Conservation (phyloP, 805 yeast genomes). For the Kazachstania africana region DNA sequence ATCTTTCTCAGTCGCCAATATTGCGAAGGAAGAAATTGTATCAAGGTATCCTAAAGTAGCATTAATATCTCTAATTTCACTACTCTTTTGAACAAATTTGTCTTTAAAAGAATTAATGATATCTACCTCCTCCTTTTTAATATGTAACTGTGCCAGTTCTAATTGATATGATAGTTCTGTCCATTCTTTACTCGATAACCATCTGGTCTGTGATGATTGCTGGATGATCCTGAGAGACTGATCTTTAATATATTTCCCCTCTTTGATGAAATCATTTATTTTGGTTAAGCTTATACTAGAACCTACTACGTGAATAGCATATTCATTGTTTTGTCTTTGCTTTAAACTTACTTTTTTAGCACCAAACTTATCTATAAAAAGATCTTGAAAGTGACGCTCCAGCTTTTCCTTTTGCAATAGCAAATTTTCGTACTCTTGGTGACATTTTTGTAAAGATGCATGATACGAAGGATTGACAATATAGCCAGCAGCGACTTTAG, state of each 20-base stretch:
- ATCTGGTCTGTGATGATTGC: constrained; percentile 33
- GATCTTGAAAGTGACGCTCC: constrained; percentile 22
- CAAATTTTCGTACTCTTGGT: constrained; percentile 24
- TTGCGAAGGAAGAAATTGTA: constrained; percentile 59
- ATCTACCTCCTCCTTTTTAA: constrained; percentile 41
- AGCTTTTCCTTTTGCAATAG: constrained; percentile 19
- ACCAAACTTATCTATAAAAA: constrained; percentile 14
- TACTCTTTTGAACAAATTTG: constrained; percentile 33
- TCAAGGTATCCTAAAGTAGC: constrained; percentile 55
- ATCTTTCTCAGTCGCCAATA: constrained; percentile 53
- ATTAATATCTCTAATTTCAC: constrained; percentile 39
- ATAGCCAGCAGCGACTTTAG: not conserved
- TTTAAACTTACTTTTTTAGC: constrained; percentile 27
- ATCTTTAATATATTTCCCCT: constrained; percentile 2
- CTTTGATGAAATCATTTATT: constrained; percentile 11
- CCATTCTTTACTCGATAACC: constrained; percentile 41
- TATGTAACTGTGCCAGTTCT: constrained; percentile 34
- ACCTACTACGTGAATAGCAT: constrained; percentile 40
- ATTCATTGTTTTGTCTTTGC: constrained; percentile 32
- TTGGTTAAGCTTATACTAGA: constrained; percentile 19
- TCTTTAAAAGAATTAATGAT: constrained; percentile 40
- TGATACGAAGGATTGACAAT: constrained; percentile 25
- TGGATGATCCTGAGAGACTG: constrained; percentile 23
- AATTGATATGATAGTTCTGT: constrained; percentile 37
- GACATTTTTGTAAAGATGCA: constrained; percentile 24